These are phyloP conservation scores for Closterium sp. DNA, from an alignment of 139 green algal genomes.

Conservation along the genomic window DNA sequence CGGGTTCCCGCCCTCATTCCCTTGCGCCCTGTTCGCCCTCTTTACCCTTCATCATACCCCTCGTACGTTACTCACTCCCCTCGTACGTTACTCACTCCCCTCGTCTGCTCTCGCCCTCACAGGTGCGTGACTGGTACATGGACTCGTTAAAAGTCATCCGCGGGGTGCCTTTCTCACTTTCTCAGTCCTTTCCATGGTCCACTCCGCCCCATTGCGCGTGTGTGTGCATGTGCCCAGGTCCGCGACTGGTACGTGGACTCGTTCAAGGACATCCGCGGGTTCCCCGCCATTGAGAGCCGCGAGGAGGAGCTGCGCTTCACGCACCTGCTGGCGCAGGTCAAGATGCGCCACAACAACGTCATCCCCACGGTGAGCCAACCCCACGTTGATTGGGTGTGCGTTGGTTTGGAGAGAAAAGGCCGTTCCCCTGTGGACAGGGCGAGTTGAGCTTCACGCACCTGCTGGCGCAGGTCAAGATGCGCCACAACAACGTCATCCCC, in stretches of 20 bases:
- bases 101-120: too few relatives aligned
- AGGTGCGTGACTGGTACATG: too few relatives aligned
- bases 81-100: too few relatives aligned
- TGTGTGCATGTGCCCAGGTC: conserved; percentile 70
- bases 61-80: too few relatives aligned
- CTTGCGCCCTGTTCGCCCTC: too few relatives aligned
- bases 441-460: conserved; percentile 86
- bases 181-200: neutral
- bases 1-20: conserved; percentile 67
- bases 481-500: conserved; percentile 91
- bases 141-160: too few relatives aligned
- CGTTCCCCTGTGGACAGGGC: too few relatives aligned
- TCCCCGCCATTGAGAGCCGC: conserved; percentile 66
- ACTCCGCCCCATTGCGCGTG: neutral
- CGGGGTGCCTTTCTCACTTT: neutral
- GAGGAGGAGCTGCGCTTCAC: conserved; percentile 90
- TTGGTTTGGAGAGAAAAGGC: neutral
- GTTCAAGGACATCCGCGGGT: conserved; percentile 86
- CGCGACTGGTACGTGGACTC: conserved; percentile 98
- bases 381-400: neutral
- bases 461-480: conserved; percentile 73
- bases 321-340: conserved; percentile 77
- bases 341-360: conserved; percentile 82
- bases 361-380: conserved; percentile 80
- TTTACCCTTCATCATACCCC: too few relatives aligned